These are phyloP conservation scores for Xylaria sp. DNA, from an alignment of 495 filamentous ascomycete species.

Conservation along the genomic window DNA sequence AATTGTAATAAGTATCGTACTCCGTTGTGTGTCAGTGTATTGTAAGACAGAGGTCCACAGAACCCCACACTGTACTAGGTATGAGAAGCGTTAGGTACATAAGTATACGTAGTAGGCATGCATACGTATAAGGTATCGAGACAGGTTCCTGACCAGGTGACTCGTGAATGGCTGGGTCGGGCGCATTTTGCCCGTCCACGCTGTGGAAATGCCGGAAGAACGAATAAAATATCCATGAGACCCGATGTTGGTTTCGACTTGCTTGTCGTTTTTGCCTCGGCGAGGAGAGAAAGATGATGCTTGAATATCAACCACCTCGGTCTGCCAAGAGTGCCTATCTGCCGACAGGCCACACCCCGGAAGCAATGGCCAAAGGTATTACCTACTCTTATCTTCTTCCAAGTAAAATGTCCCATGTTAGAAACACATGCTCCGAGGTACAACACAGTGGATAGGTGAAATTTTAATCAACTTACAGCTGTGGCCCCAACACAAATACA, in stretches of 20 bases:
- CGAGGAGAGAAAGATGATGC: too few relatives aligned
- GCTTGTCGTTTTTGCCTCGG: neutral
- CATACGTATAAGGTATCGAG: too few relatives aligned
- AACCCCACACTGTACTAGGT: neutral
- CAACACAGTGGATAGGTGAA: neutral
- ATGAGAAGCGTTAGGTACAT: too few relatives aligned
- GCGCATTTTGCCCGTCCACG: neutral
- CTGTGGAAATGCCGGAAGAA: constrained; percentile 2
- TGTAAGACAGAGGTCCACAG: neutral
- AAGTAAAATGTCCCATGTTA: neutral
- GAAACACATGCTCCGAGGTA: neutral
- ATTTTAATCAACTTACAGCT: neutral
- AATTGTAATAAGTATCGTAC: too few relatives aligned
- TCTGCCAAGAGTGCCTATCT: neutral
- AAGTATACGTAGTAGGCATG: too few relatives aligned
- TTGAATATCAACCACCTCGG: neutral
- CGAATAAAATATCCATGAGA: too few relatives aligned
- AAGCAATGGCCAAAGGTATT: too few relatives aligned
- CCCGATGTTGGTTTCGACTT: neutral
- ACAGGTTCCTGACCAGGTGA: neutral
- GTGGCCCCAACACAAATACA: neutral
- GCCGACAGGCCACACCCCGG: neutral
- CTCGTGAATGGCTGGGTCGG: neutral
- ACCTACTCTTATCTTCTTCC: neutral
- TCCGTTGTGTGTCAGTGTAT: too few relatives aligned